Conservation (phyloP, 352 stramenopile genomes). For the Phytophthora pinifolia region DNA sequence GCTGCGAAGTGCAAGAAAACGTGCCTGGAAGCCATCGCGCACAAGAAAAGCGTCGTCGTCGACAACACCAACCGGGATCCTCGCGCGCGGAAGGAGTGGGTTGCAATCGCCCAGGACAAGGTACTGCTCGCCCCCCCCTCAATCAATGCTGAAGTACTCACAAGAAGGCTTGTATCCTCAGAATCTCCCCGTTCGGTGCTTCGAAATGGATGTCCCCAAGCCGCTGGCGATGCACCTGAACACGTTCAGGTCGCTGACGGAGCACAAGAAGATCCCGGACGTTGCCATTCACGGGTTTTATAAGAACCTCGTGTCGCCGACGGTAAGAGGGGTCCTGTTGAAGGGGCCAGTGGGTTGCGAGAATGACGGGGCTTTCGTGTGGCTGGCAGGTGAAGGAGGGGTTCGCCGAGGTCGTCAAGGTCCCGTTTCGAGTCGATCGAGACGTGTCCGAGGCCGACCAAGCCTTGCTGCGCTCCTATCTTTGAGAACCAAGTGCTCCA, state of each 20-base stretch:
- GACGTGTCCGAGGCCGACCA: constrained; percentile 37
- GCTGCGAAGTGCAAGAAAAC: constrained; percentile 71
- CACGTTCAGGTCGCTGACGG: constrained; percentile 73
- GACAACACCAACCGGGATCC: constrained; percentile 85
- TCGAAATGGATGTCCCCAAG: constrained; percentile 80
- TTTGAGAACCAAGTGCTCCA: constrained; percentile 32
- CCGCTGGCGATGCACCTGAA: constrained; percentile 86
- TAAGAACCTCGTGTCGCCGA: constrained; percentile 69
- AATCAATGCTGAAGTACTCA: constrained; percentile 1
- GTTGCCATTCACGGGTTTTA: constrained; percentile 90
- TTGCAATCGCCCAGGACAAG: constrained; percentile 65
- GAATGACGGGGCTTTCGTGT: constrained; percentile 15
- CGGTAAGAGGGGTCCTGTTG: constrained; percentile 18
- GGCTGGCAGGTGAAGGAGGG: constrained; percentile 59
- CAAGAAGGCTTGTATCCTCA: constrained; percentile 12
- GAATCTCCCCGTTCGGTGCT: constrained; percentile 65
- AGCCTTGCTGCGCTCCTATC: constrained; percentile 58
- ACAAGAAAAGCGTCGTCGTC: constrained; percentile 76
- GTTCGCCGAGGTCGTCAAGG: constrained; percentile 68
- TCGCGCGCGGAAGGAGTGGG: constrained; percentile 68
- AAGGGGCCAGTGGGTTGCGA: background rate
- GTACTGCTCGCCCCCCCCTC: constrained; percentile 19
- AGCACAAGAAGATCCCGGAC: constrained; percentile 75
- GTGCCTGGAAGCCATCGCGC: constrained; percentile 51
- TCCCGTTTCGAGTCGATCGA: constrained; percentile 59